Base-by-base conservation (phyloP, 2,329 filamentous ascomycete genomes). In the Allantophomopsis cytisporea region DNA sequence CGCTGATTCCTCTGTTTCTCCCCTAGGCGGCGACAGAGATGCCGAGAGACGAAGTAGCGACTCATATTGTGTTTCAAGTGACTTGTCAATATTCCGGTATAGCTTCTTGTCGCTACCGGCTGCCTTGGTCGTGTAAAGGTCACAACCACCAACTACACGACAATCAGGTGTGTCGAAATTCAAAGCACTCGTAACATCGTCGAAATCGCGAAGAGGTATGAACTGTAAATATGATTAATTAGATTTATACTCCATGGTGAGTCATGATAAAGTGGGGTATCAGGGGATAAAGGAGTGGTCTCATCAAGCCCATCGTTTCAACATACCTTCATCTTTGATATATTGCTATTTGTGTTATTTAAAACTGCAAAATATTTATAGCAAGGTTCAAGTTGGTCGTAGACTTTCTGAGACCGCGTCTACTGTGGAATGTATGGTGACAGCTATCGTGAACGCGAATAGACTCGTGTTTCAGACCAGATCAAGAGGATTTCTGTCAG, bases 51-150 rank as follows among this genome's bases (percentile, higher is more conserved):
- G 82, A 37, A 95, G 69, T 2, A 94, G 74, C 7, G 87, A 84
- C 50, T 87, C 83, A 69, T 96, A 87, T 60, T 94, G 86, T 31
- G 83, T 83, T 59, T 93, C 87, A 43, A 98, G 75, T 21, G 84
- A 87, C 54, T 83, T 78, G 57, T 95, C 88, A 55, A 98, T 96
- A 56, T 81, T 84, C 62, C 88, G 93, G 69, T 95, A 95, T 7
- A 98, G 69, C 58, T 96, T 96, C 73, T 95, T 95, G 59, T 98
- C 91, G 46, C 81, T 80, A 35, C 88, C 87, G 40, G 89, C 87
- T 21, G 91, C 88, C 62, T 98, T 98, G 18, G 88, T 95, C 8
- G 89, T 96, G 68, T 95, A 98, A 14, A 96, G 72, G 60, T 98
- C 91, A 68, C 89, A 96, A 47, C 85, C 84, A 51, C 91, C 91